These are phyloP conservation scores for Ophiorrhiza pumila DNA, from an alignment of 257 asterid species.

Conservation along the genomic window DNA sequence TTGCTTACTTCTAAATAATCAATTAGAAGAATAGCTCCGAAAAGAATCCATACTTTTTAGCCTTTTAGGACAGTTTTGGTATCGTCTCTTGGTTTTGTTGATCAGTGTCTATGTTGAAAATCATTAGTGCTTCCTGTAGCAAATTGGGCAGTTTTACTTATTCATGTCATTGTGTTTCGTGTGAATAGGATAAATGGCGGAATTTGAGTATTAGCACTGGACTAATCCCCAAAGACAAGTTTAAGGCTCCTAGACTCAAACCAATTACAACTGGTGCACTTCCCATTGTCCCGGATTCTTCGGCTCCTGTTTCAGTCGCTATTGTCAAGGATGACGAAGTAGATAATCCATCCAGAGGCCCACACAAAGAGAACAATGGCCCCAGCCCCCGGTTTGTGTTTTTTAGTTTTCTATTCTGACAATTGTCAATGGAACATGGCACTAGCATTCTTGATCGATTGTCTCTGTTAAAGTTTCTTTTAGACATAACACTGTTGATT, in stretches of 20 bases:
- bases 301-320: conserved; percentile 12
- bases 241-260: conserved; percentile 23
- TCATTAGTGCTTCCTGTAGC: not conserved
- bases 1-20: no score
- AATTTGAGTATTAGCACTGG: conserved; percentile 34
- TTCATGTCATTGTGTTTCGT: conserved; percentile 9
- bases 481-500: not conserved
- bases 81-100: no score
- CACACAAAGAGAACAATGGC: conserved; percentile 19
- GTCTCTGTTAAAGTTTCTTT: not conserved
- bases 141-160: not conserved
- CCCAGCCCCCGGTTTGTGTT: conserved; percentile 25
- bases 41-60: not conserved
- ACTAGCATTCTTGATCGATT: not conserved
- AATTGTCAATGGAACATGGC: conserved; percentile 1
- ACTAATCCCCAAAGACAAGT: conserved; percentile 33
- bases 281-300: conserved; percentile 13
- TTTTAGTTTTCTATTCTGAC: conserved; percentile 10
- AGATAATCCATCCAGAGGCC: conserved; percentile 25
- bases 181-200: conserved; percentile 62
- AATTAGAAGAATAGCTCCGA: not conserved
- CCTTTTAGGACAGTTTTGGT: no score
- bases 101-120: not conserved
- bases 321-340: conserved; percentile 19
- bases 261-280: conserved; percentile 17